Evolutionary conservation across 2,329 filamentous ascomycete species (phyloP), one percentile per base, ranked within the genome.

Genomic region (Nigrospora sphaerica): DNA sequence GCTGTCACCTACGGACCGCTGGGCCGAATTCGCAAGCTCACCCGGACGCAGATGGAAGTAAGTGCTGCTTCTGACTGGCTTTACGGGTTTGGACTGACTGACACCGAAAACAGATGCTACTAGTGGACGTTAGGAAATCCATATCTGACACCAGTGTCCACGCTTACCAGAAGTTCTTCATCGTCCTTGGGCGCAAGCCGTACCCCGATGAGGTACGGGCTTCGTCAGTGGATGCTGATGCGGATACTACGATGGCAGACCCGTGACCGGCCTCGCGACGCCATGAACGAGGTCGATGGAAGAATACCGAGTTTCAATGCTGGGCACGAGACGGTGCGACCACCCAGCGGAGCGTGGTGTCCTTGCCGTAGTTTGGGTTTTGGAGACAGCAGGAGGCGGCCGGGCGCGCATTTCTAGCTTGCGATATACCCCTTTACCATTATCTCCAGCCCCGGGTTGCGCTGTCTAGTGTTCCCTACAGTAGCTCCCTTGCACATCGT

Each of bases 181-280:
- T 78, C 6, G 71, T 79, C 0, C 72, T 68, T 55, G 75, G 74
- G 10, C 65, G 75, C 23, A 78, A 77, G 51, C 75, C 75, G 1
- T 63, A 61, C 44, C 61, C 58, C 0, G 56, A 61, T 13, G 69
- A 72, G 42, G 46, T 45, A 14, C 16, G 14, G n/a, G 12, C n/a
- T 2, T 11, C 34, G 33, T 14, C 19, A 18, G 33, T 2, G 3
- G 11, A 10, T 18, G 17, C 23, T 14, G 23, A 32, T 17, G 40
- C 32, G n/a, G 17, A 40, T 14, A 48, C 38, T 16, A 7, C 19
- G 23, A 44, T 44, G 42, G 19, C 23, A 32, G 35, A 46, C 16
- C 13, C 11, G 6, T 46, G 23, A 28, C 23, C 7, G 23, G 23
- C 23, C 23, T 28, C 7, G 23, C 23, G 7, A 10, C 23, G 23